Conservation (phyloP, 2,329 filamentous ascomycete genomes). For the Phyllosticta citribraziliensis region DNA sequence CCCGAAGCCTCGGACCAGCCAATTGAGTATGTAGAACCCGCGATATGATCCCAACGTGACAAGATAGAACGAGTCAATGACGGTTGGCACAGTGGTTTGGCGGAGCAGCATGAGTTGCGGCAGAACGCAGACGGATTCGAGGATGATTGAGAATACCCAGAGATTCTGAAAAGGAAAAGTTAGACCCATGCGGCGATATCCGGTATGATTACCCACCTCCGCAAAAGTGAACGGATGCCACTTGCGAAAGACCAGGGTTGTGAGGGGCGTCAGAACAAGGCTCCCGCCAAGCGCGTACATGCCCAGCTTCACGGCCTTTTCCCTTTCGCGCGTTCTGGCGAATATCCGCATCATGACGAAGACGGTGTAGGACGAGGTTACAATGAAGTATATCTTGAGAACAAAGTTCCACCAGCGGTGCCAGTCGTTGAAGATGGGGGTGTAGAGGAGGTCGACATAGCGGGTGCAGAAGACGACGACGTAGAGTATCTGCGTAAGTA, state of each 20-base stretch:
- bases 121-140: slow-evolving; percentile 83
- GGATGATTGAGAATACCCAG: slow-evolving; percentile 82
- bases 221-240: slow-evolving; percentile 10
- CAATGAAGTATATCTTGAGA: slow-evolving; percentile 84
- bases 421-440: slow-evolving; percentile 28
- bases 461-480: slow-evolving; percentile 74
- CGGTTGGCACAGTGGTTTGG: slow-evolving; percentile 90
- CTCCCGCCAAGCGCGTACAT: slow-evolving; percentile 57
- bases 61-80: slow-evolving; percentile 95
- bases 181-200: neutral
- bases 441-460: slow-evolving; percentile 70
- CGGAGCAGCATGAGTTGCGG: slow-evolving; percentile 86
- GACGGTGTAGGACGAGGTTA: slow-evolving; percentile 76
- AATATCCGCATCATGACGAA: slow-evolving; percentile 79
- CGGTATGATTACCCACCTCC: slow-evolving; percentile 9
- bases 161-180: slow-evolving; percentile 46
- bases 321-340: slow-evolving; percentile 77
- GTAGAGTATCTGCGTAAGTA: slow-evolving; percentile 86
- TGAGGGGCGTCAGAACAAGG: slow-evolving; percentile 59
- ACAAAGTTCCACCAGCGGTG: slow-evolving; percentile 49
- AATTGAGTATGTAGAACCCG: slow-evolving; percentile 82
- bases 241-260: slow-evolving; percentile 57
- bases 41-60: slow-evolving; percentile 80
- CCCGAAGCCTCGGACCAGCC: slow-evolving; percentile 62
- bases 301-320: slow-evolving; percentile 89